Percentiles rank a stretch among this genome's conserved stretches.
These are phyloP conservation scores for Prillingera fragicola DNA, from an alignment of 1,284 basidiomycete species.

Conservation along the genomic window DNA sequence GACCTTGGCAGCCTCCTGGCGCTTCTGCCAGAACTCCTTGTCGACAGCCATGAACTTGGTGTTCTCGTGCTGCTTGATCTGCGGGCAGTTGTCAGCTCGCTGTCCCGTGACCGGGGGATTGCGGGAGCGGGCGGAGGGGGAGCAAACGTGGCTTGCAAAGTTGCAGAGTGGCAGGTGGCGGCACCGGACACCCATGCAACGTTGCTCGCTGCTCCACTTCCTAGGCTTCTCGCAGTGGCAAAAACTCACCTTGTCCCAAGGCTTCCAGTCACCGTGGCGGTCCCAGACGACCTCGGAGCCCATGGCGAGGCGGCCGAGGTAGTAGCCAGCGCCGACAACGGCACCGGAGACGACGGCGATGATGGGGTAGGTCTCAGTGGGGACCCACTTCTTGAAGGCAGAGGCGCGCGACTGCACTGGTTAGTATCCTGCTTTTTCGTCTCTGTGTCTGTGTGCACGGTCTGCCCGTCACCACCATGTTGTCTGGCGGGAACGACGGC, in stretches of 20 bases:
- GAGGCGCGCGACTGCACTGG: slow-evolving; percentile 5
- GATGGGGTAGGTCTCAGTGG: slow-evolving; percentile 36
- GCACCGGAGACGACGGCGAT: slow-evolving; percentile 38
- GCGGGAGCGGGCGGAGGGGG: not conserved
- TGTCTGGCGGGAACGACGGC: too few species aligned
- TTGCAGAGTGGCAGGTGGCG: not conserved
- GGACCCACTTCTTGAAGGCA: slow-evolving; percentile 26
- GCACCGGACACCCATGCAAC: not conserved
- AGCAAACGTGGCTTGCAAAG: not conserved
- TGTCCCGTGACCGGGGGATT: not conserved
- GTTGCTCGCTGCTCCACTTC: not conserved
- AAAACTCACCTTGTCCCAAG: slow-evolving; percentile 43
- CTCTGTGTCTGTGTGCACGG: too few species aligned
- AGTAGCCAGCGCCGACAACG: slow-evolving; percentile 35
- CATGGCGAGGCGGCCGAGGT: slow-evolving; percentile 42
- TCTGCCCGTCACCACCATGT: too few species aligned
- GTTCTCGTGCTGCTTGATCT: slow-evolving; percentile 26
- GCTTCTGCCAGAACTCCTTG: slow-evolving; percentile 41
- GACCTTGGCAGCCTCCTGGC: slow-evolving; percentile 20
- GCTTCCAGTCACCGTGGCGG: slow-evolving; percentile 42
- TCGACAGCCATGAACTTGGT: slow-evolving; percentile 37
- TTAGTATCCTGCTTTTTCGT: too few species aligned
- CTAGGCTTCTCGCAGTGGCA: not conserved
- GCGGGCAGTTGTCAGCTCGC: not conserved
- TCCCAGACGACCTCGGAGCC: slow-evolving; percentile 46